Evolutionary conservation across 2,329 filamentous ascomycete species (phyloP).

Genomic region (Cladophialophora carrionii): DNA sequence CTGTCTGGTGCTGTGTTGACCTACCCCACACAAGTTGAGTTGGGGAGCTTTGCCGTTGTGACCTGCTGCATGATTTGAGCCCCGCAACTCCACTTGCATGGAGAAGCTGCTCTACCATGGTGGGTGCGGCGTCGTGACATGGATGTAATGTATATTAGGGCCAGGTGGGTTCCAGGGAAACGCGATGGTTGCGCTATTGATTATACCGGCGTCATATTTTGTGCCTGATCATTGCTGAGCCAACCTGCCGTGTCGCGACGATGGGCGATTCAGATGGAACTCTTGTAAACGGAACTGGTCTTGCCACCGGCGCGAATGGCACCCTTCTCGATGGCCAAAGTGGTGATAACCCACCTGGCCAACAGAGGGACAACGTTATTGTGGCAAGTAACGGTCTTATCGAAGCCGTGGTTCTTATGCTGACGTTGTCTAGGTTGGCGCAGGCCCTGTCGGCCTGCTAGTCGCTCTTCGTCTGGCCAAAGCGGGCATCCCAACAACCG

Average conservation of each 20-base stretch:
- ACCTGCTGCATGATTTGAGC: neutral
- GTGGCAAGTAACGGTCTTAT: neutral
- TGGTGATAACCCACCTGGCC: neutral
- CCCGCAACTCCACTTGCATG: slow-evolving; percentile 10
- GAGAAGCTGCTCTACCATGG: neutral
- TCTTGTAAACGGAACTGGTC: neutral
- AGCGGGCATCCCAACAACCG: slow-evolving; percentile 39
- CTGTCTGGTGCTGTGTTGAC: neutral
- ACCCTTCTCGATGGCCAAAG: neutral
- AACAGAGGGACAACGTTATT: slow-evolving; percentile 6
- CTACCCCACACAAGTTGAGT: slow-evolving; percentile 1
- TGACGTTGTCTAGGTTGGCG: slow-evolving; percentile 34
- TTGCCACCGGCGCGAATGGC: slow-evolving; percentile 2
- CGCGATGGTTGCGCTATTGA: neutral
- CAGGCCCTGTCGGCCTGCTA: slow-evolving; percentile 41
- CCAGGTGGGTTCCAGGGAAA: neutral
- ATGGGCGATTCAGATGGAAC: slow-evolving; percentile 1
- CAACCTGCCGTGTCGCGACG: neutral
- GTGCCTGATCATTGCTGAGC: neutral
- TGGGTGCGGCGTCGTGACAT: neutral
- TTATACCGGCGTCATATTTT: neutral
- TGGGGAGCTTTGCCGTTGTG: neutral
- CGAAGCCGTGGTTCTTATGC: neutral
- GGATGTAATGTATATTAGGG: slow-evolving; percentile 4
- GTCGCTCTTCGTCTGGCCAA: slow-evolving; percentile 40